Percentiles rank a stretch among this genome's conserved stretches.
These are phyloP conservation scores for Podaxis pistillaris DNA, from an alignment of 768 basidiomycete species.

Conservation along the genomic window DNA sequence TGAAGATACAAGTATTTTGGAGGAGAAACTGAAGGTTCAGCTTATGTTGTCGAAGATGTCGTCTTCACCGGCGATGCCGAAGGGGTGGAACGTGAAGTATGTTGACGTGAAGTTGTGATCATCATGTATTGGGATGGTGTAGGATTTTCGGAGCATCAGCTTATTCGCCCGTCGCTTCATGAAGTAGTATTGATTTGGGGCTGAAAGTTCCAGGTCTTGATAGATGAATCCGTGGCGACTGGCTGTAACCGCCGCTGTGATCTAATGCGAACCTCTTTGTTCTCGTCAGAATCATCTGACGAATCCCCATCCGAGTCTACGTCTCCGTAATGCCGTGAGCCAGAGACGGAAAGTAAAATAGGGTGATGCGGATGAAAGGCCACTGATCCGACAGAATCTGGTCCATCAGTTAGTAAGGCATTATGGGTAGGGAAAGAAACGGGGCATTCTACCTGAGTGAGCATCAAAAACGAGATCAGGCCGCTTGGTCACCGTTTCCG, in stretches of 20 bases:
- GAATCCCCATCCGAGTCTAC: conserved; percentile 26
- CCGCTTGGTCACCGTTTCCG: conserved; percentile 17
- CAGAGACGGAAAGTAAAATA: conserved; percentile 62
- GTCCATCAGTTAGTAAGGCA: neutral
- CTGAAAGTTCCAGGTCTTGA: conserved; percentile 32
- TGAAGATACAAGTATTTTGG: too few species aligned
- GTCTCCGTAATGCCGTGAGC: conserved; percentile 66
- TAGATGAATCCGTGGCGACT: conserved; percentile 30
- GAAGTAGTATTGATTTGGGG: neutral
- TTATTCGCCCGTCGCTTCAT: too few species aligned
- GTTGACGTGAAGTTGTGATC: too few species aligned
- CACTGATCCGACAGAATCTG: conserved; percentile 75
- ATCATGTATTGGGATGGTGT: too few species aligned
- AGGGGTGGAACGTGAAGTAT: too few species aligned
- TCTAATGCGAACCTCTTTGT: neutral
- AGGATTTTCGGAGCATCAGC: too few species aligned
- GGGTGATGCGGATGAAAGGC: conserved; percentile 69
- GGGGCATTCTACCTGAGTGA: conserved; percentile 46
- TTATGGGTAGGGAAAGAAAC: neutral
- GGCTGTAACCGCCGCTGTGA: conserved; percentile 21
- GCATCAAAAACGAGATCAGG: conserved; percentile 45
- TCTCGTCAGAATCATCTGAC: conserved; percentile 12
- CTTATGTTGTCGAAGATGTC: too few species aligned
- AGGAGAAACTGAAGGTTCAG: too few species aligned
- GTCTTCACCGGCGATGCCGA: too few species aligned